These are phyloP conservation scores for Globisporangium orthogonon DNA, from an alignment of 352 stramenopile genomes.

Conservation along the genomic window DNA sequence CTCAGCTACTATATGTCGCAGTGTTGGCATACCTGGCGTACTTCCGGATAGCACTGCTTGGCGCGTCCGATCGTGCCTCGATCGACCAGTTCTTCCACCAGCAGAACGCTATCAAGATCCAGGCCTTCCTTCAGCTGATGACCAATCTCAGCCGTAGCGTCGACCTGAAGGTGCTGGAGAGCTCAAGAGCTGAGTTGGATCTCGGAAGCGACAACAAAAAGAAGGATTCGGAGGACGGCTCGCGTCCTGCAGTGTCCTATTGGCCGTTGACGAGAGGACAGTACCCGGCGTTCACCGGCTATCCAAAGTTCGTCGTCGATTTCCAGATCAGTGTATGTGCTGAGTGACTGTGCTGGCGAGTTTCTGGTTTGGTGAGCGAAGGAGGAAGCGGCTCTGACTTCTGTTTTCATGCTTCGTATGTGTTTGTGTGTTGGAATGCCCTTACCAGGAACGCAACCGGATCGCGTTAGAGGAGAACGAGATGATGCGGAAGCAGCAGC, in stretches of 20 bases:
- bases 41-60: constrained; percentile 56
- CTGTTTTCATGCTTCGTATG: background rate
- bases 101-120: constrained; percentile 74
- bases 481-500: constrained; percentile 50
- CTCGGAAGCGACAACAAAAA: background rate
- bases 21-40: constrained; percentile 72
- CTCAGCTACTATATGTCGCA: constrained; percentile 53
- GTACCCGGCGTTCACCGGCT: constrained; percentile 77
- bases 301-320: constrained; percentile 77
- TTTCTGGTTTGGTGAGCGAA: constrained; percentile 6
- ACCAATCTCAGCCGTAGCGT: constrained; percentile 44
- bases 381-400: constrained; percentile 1
- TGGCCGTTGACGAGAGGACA: constrained; percentile 66
- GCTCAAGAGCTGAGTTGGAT: background rate
- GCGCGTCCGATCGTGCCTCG: constrained; percentile 40
- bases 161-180: constrained; percentile 24
- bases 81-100: constrained; percentile 86
- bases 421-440: background rate
- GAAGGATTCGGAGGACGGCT: constrained; percentile 5
- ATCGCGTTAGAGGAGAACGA: constrained; percentile 76
- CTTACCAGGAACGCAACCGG: constrained; percentile 61
- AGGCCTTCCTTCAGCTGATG: constrained; percentile 63
- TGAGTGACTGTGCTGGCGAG: background rate
- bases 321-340: constrained; percentile 75
- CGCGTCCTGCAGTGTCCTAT: constrained; percentile 6